phyloP scores from a whole-genome alignment of 176 grass and related monocot species.

The Paspalum vaginatum region DNA sequence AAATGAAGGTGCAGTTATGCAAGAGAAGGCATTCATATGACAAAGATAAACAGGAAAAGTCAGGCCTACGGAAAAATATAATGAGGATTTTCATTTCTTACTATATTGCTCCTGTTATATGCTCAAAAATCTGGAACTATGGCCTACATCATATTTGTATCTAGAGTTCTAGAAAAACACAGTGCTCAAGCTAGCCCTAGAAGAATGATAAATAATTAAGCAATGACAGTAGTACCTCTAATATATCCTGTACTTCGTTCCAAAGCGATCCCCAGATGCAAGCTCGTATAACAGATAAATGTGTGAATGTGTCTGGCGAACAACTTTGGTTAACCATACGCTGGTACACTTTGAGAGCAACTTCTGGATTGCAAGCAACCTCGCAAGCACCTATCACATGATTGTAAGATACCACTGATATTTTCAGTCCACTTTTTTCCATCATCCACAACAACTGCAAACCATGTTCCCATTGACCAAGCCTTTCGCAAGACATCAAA shows the following conservation, averaged over 20 bases:
- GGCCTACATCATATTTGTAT: neutral
- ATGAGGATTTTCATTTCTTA: neutral
- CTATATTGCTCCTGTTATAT: neutral
- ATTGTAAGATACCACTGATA: constrained; percentile 76
- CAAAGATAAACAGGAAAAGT: neutral
- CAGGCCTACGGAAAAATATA: neutral
- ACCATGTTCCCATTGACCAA: constrained; percentile 83
- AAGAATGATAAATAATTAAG: constrained; percentile 21
- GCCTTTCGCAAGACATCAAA: constrained; percentile 85
- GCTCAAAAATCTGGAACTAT: neutral
- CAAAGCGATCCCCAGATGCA: constrained; percentile 93
- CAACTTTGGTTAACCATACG: constrained; percentile 64
- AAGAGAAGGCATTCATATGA: constrained; percentile 7
- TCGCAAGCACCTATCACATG: constrained; percentile 91
- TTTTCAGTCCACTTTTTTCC: constrained; percentile 66
- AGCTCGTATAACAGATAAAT: constrained; percentile 78
- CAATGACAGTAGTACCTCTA: constrained; percentile 55
- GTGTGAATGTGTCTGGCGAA: constrained; percentile 78
- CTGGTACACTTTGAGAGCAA: constrained; percentile 75
- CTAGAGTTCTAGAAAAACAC: too few species aligned
- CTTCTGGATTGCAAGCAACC: constrained; percentile 63
- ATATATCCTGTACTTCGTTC: constrained; percentile 74
- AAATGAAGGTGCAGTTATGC: neutral
- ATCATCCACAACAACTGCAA: constrained; percentile 87
- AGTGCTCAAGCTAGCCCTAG: neutral